These are phyloP conservation scores for Clarkia xantiana DNA, from an alignment of 345 rosid species.

Conservation along the genomic window DNA sequence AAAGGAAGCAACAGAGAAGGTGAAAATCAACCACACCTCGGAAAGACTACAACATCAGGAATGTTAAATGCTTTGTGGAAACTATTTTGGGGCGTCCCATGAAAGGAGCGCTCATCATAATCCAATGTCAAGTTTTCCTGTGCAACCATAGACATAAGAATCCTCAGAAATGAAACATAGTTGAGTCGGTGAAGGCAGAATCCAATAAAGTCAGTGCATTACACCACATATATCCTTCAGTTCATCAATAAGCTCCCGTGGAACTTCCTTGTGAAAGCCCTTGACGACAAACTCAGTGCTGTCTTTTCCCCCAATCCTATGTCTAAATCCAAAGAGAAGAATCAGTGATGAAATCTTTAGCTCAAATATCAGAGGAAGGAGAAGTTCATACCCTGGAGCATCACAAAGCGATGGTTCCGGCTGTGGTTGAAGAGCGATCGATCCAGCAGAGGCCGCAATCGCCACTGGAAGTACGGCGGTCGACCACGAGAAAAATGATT, in stretches of 20 bases:
- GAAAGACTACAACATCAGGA: constrained; percentile 78
- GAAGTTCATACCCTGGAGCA: constrained; percentile 26
- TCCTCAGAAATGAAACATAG: too few species aligned
- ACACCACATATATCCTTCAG: constrained; percentile 57
- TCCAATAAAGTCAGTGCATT: background rate
- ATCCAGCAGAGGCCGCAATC: constrained; percentile 40
- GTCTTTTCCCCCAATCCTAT: constrained; percentile 34
- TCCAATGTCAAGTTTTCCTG: constrained; percentile 74
- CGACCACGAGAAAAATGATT: constrained; percentile 18
- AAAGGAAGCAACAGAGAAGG: too few species aligned
- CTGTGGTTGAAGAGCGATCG: constrained; percentile 27
- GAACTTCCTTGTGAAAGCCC: constrained; percentile 44
- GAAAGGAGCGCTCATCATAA: constrained; percentile 71
- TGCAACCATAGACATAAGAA: background rate
- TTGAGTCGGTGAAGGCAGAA: too few species aligned
- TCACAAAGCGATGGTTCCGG: constrained; percentile 41
- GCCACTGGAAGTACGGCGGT: constrained; percentile 43
- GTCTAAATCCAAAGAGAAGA: constrained; percentile 13
- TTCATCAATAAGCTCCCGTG: constrained; percentile 45
- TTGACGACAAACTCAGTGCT: constrained; percentile 45
- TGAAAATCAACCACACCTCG: constrained; percentile 29
- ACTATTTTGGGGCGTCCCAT: constrained; percentile 87
- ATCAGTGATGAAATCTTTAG: too few species aligned
- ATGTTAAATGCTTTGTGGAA: constrained; percentile 85
- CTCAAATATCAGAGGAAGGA: background rate